phyloP scores from a whole-genome alignment of 139 green algal genomes.

The Auxenochlorella pyrenoidosa region DNA sequence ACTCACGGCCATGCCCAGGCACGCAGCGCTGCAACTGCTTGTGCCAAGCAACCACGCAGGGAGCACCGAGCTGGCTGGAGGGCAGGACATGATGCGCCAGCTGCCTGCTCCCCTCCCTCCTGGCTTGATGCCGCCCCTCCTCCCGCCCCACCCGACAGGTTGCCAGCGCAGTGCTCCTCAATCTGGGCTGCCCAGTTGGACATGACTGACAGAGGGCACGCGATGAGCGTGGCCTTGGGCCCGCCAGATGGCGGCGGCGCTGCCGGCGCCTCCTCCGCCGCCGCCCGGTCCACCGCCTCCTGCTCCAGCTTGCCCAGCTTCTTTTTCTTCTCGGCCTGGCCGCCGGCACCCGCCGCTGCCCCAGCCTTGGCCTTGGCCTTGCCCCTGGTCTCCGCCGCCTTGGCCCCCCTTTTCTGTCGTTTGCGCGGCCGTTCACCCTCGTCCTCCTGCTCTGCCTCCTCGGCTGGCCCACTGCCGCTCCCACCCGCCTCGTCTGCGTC shows the following conservation, averaged over 20 bases:
- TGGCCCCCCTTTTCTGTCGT: slow-evolving; percentile 9
- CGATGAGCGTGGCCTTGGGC: slow-evolving; percentile 65
- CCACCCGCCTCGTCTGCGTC: neutral
- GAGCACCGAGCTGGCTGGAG: too few relatives aligned
- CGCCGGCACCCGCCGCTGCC: neutral
- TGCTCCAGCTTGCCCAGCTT: slow-evolving; percentile 1
- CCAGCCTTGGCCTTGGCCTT: slow-evolving; percentile 12
- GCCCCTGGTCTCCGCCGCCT: slow-evolving; percentile 11
- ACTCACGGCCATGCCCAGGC: too few relatives aligned
- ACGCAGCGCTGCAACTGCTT: neutral
- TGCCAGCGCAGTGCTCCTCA: slow-evolving; percentile 65
- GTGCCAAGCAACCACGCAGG: neutral
- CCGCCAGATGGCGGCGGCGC: slow-evolving; percentile 42
- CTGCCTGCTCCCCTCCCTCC: neutral
- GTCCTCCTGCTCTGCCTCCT: neutral
- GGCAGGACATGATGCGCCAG: neutral
- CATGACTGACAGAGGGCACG: slow-evolving; percentile 76
- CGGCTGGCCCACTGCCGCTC: neutral
- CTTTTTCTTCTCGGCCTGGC: neutral
- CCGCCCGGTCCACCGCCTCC: slow-evolving; percentile 25
- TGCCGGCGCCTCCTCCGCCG: slow-evolving; percentile 1
- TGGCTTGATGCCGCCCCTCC: neutral
- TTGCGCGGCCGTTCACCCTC: slow-evolving; percentile 14
- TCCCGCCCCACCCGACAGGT: slow-evolving; percentile 39
- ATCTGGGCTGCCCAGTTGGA: slow-evolving; percentile 75